A percentile compares a stretch with the other conserved stretches of the same genome.
These are phyloP conservation scores for Drechslerella dactyloides DNA, from an alignment of 2,329 filamentous ascomycete species.

Conservation along the genomic window DNA sequence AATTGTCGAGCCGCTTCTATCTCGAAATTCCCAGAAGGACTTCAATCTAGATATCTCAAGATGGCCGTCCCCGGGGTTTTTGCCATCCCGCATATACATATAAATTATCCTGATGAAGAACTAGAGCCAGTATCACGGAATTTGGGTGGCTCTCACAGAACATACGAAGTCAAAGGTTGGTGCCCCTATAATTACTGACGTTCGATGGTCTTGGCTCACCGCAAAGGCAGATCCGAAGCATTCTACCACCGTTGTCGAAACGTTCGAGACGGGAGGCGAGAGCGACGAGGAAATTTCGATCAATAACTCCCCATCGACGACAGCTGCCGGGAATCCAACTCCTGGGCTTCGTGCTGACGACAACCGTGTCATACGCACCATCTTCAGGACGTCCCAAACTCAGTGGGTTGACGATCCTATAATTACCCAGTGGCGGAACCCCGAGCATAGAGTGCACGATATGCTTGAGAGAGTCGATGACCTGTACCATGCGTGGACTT, in stretches of 20 bases:
- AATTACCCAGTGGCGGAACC: conserved; percentile 21
- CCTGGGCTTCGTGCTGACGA: too few relatives aligned
- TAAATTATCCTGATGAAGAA: too few relatives aligned
- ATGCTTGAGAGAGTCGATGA: conserved; percentile 4
- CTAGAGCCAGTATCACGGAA: too few relatives aligned
- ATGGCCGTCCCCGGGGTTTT: too few relatives aligned
- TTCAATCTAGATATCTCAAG: too few relatives aligned
- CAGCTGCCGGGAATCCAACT: background rate
- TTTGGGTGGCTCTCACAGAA: too few relatives aligned
- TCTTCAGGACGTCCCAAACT: background rate
- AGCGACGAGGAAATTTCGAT: background rate
- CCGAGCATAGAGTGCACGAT: conserved; percentile 12
- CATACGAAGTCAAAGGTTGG: too few relatives aligned
- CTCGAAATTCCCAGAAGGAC: too few relatives aligned
- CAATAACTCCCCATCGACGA: background rate
- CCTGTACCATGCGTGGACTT: conserved; percentile 4
- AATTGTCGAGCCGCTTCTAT: too few relatives aligned
- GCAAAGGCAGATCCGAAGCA: background rate
- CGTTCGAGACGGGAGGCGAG: too few relatives aligned
- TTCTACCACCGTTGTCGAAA: background rate
- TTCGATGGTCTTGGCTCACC: background rate
- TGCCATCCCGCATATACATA: too few relatives aligned
- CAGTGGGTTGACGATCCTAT: conserved; percentile 7
- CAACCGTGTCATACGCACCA: too few relatives aligned
- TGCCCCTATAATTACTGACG: background rate